Evolutionary conservation across 345 rosid genomes (phyloP).

Genomic region (Viola odorata): DNA sequence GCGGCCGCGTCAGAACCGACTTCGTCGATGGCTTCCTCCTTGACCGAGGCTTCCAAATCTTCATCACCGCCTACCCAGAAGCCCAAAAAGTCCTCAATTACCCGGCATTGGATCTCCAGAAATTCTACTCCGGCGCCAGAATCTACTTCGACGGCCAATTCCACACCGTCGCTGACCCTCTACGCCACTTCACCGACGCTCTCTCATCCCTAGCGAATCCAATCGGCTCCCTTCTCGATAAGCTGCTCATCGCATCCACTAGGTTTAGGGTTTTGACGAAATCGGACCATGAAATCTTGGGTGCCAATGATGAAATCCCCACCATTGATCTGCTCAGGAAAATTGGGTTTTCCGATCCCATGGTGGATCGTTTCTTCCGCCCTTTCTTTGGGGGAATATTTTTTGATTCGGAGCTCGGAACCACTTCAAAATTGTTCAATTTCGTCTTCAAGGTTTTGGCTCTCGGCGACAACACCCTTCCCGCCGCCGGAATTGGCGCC

Average conservation of each 20-base stretch:
- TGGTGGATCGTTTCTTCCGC: constrained; percentile 54
- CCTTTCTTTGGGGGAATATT: constrained; percentile 94
- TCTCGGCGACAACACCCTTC: constrained; percentile 83
- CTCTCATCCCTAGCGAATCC: constrained; percentile 63
- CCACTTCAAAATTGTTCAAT: constrained; percentile 75
- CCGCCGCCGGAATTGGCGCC: constrained; percentile 72
- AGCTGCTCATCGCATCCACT: constrained; percentile 66
- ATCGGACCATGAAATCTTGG: constrained; percentile 50
- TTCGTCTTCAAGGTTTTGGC: constrained; percentile 87
- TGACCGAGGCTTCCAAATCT: constrained; percentile 96
- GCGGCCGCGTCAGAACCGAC: constrained; percentile 90
- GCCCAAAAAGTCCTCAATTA: constrained; percentile 71
- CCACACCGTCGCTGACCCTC: constrained; percentile 85
- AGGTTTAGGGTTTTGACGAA: constrained; percentile 49
- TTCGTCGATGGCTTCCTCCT: constrained; percentile 68
- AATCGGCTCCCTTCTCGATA: constrained; percentile 67
- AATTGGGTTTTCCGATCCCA: constrained; percentile 64
- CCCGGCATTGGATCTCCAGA: constrained; percentile 43
- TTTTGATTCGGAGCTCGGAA: constrained; percentile 69
- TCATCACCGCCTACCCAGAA: constrained; percentile 92
- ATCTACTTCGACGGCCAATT: constrained; percentile 54
- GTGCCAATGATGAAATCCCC: constrained; percentile 39
- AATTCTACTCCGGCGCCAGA: constrained; percentile 76
- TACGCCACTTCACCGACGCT: constrained; percentile 70
- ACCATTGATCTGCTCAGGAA: constrained; percentile 43